Evolutionary conservation across 345 rosid species (phyloP), one percentile per base, ranked within the genome.

Genomic region (Capsella bursapastoris): DNA sequence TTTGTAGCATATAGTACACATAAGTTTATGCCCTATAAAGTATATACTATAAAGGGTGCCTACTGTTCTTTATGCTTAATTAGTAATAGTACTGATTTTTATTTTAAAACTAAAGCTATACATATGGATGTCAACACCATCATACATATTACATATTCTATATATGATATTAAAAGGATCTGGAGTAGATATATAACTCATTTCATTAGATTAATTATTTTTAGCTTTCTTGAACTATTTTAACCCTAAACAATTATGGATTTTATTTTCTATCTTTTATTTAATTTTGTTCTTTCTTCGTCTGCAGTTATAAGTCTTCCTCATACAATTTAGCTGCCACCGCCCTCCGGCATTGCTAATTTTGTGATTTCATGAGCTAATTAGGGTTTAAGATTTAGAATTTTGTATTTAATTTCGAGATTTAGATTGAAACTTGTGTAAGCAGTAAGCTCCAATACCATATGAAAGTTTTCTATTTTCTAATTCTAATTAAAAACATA

Each of bases 61-160:
- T 74, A 74, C 73, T 67, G 11, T 59, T 75, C 35, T 75, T 51
- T 67, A 10, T 50, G 55, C 45, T 74, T 48, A 45, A n/a, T 48
- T 32, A 62, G 27, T 68, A 32, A 43, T 68, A 35, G 32, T 41
- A 31, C 31, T 59, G 13, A 58, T 8, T 25, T 43, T 55, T 56
- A 44, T 18, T 32, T 64, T 8, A 68, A 75, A 59, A 28, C 40
- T 57, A 57, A 50, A 67, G 68, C 43, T 41, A 59, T 66, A 27
- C 16, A 18, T 59, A 50, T 32, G 43, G 40, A 59, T 75, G 69
- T 68, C 63, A 53, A 61, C 79, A 68, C 70, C 25, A 16, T 15
- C 74, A 62, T 22, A 0, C 25, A 22, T 68, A 40, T 67, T 68
- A 31, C 14, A 53, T 40, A 52, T 9, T 56, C 4, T n/a, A 37